Evolutionary conservation across 768 basidiomycete species (phyloP), one percentile per base, ranked within the genome.

Genomic region (Rhodotorula toruloides): DNA sequence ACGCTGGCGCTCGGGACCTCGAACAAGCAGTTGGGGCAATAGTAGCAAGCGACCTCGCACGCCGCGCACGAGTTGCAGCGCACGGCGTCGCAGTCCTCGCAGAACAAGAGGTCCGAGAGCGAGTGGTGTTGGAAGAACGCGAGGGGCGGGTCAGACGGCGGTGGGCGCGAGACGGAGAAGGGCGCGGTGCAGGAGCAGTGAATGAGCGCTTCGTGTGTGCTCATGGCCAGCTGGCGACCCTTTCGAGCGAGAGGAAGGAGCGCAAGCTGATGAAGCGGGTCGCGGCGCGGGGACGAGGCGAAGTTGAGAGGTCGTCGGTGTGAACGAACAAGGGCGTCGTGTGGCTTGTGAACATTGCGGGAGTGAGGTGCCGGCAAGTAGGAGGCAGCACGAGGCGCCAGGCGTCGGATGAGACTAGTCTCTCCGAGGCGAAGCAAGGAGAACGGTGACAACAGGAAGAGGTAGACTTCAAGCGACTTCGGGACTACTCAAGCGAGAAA

Each of bases 1-100:
- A 99, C 96, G 74, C 91, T 96, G 4, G 96, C 96, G 76, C 88
- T 91, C 1, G 96, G 94, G 17, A 99, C 96, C 76, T 99, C 96
- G 77, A 98, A 99, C 25, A 97, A 82, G 77, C 96, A 99, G 77
- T 94, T 93, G 39, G 96, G 96, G 76, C 96, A 99, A 77, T 91
- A 97, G 77, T 98, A 99, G 48, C 90, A 90, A 76, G 90, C 89
- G 76, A 98, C 89, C 84, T 99, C 96, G 49, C 91, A 81, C 13
- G 86, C 83, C 4, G 94, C 90, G 73, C 96, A 99, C 70, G 86
- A 84, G 76, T 96, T 89, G 76, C 96, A 99, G 62, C 92, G 82
- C 49, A 99, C 84, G 3, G 89, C 87, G 77, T 98, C 94, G 78
- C 96, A 99, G 83, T 98, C 94, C 78, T 97, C 93, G 77, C 96